Evolutionary conservation across 2,329 filamentous ascomycete species (phyloP).

Genomic region (Hansfordia pulvinata): DNA sequence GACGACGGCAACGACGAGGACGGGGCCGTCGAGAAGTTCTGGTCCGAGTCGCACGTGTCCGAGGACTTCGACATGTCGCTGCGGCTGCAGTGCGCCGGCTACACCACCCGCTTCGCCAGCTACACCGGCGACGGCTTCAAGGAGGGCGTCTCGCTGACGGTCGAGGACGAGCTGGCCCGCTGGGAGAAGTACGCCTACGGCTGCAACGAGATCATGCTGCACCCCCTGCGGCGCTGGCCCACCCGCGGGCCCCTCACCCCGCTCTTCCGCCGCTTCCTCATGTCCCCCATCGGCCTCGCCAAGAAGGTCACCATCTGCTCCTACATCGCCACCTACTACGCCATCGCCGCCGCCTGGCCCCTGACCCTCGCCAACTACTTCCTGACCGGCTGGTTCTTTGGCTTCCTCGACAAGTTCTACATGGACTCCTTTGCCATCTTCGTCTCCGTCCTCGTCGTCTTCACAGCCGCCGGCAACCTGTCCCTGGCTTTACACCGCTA

Average conservation of each 20-base stretch:
- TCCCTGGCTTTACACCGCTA: constrained; percentile 45
- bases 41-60: constrained; percentile 68
- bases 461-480: constrained; percentile 17
- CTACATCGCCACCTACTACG: constrained; percentile 72
- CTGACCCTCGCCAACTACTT: constrained; percentile 65
- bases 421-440: constrained; percentile 38
- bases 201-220: constrained; percentile 71
- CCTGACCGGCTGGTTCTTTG: constrained; percentile 54
- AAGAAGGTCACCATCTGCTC: constrained; percentile 65
- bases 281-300: constrained; percentile 59
- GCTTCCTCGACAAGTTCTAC: constrained; percentile 41
- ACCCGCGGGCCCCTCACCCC: constrained; percentile 65
- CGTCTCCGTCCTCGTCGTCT: constrained; percentile 18
- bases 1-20: constrained; percentile 65
- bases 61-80: constrained; percentile 77
- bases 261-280: constrained; percentile 61
- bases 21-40: constrained; percentile 77
- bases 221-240: constrained; percentile 62
- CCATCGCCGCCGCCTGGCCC: constrained; percentile 63
- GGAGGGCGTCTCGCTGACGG: constrained; percentile 71
- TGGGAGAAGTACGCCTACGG: constrained; percentile 85
- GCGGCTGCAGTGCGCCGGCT: constrained; percentile 58
- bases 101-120: constrained; percentile 58
- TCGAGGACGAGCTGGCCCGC: constrained; percentile 71
- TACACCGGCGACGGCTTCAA: constrained; percentile 70